These are phyloP conservation scores for Mallotus repandus DNA, from an alignment of 441 rosid species.

Conservation along the genomic window DNA sequence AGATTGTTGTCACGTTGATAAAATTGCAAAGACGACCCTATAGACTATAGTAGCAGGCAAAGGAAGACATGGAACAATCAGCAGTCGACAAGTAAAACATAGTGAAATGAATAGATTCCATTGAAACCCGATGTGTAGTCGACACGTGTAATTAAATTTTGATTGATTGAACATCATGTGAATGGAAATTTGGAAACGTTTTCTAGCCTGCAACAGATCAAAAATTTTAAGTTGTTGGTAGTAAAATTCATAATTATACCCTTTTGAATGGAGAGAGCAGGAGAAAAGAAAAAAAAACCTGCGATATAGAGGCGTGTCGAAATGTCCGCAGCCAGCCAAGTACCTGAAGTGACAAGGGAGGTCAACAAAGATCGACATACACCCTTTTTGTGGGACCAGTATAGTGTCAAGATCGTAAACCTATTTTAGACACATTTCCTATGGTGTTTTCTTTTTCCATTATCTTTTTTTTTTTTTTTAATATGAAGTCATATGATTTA, in stretches of 20 bases:
- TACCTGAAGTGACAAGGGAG: background rate
- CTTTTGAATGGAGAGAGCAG: background rate
- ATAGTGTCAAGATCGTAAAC: too few species aligned
- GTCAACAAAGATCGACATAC: too few species aligned
- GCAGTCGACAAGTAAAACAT: conserved; percentile 20
- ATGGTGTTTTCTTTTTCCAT: too few species aligned
- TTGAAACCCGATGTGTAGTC: background rate
- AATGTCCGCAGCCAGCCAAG: background rate
- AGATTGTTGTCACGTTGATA: too few species aligned
- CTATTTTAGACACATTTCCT: too few species aligned
- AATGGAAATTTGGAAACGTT: background rate
- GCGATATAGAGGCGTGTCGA: background rate
- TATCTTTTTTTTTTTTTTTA: too few species aligned
- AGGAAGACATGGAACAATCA: background rate
- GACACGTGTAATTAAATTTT: conserved; percentile 18
- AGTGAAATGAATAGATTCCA: background rate
- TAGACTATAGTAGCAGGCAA: too few species aligned
- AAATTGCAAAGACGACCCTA: too few species aligned
- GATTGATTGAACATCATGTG: background rate
- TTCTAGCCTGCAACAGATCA: too few species aligned
- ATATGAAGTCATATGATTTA: too few species aligned
- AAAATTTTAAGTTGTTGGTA: too few species aligned
- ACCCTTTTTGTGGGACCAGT: too few species aligned
- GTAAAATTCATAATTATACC: background rate
- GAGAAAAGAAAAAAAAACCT: background rate